Base-by-base conservation (phyloP, 805 yeast species). In the Suhomyces emberorum region DNA sequence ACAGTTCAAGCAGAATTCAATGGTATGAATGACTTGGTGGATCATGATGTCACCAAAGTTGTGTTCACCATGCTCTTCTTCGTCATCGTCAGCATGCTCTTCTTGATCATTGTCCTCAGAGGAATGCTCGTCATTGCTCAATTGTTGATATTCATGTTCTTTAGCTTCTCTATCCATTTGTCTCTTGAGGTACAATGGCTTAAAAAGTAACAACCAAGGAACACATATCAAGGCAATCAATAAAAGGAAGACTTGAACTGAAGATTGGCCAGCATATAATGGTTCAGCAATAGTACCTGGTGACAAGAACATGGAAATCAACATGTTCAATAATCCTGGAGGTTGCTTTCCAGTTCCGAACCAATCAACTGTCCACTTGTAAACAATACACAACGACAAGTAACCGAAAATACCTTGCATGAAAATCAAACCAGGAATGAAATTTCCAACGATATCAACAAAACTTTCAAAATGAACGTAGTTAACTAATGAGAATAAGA, bases 341-440 rank as follows among this genome's bases (percentile, higher is more conserved):
- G 89, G 86, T 28, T 78, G 79, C 39, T 70, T 73, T 1, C 56
- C 74, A n/a, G 68, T 74, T 15, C 66, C 75, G 25, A 77, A 58
- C 89, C 89, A 83, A 55, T 83, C 83, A 29, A 76, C 72, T 26
- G 77, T 63, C 89, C 89, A 83, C 59, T 83, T 83, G 63, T 81
- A 83, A 28, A 83, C 69, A 43, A 83, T 81, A 28, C 79, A 67
- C n/a, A 81, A 42, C 4, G 83, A 67, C 30, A 83, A 64, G 53
- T 83, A 83, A 11, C 89, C 89, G 54, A 83, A 83, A 28, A 83
- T 82, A 47, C 83, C 72, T 54, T 80, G 85, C 88, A 82, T 80
- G 62, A 82, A 83, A 30, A 82, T 58, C 35, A 82, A 67, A 15
- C 88, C 87, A 1, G 89, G 89, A 30, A 82, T 66, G 48, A 82